phyloP scores from a whole-genome alignment of 441 rosid genomes.

The Raphanus hybrid region DNA sequence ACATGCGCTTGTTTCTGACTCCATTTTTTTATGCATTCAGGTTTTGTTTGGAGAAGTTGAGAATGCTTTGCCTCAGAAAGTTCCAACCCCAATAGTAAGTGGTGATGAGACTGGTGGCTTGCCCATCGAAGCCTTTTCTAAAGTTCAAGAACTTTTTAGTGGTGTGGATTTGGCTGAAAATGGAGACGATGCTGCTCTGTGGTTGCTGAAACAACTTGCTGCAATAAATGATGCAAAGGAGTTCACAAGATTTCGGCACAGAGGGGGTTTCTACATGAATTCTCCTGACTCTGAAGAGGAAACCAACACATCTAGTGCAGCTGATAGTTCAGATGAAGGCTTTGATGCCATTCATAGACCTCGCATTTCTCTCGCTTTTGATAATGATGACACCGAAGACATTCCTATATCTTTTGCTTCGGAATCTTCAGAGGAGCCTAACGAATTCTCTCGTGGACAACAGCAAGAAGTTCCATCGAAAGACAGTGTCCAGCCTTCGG shows the following conservation, averaged over 20 bases:
- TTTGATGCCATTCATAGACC: constrained; percentile 58
- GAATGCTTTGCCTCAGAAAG: constrained; percentile 65
- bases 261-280: constrained; percentile 60
- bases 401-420: constrained; percentile 41
- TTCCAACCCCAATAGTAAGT: constrained; percentile 67
- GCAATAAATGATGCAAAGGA: constrained; percentile 86
- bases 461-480: constrained; percentile 41
- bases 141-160: constrained; percentile 94
- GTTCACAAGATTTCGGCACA: constrained; percentile 68
- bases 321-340: constrained; percentile 97
- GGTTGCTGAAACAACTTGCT: constrained; percentile 94
- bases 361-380: constrained; percentile 46
- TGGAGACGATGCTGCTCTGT: constrained; percentile 88
- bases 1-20: constrained; percentile 29
- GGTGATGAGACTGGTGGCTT: constrained; percentile 89
- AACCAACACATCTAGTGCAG: constrained; percentile 82
- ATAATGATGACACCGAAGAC: constrained; percentile 50
- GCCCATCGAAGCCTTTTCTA: constrained; percentile 96
- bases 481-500: constrained; percentile 34
- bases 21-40: constrained; percentile 48
- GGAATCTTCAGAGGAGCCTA: constrained; percentile 46
- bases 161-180: constrained; percentile 86
- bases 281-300: constrained; percentile 97
- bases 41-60: constrained; percentile 95
- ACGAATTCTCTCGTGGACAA: constrained; percentile 43